A percentile compares a stretch with the other conserved stretches of the same genome.
Conservation (phyloP, 1,139 yeast species). For the Geotrichum siamense region DNA sequence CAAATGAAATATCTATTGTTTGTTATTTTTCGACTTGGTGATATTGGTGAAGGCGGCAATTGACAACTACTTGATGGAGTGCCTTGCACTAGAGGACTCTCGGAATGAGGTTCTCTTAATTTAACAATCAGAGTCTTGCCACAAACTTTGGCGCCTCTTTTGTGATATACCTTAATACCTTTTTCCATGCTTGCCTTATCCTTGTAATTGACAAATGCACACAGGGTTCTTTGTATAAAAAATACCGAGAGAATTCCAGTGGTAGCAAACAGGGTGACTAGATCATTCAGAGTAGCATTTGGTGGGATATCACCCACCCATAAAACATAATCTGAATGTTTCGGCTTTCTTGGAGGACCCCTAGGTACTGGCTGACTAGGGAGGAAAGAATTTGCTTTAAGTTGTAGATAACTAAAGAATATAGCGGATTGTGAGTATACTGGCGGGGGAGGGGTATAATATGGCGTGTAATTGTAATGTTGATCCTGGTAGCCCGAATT, state of each 20-base stretch:
- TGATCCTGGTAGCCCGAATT: no score
- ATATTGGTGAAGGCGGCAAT: neutral
- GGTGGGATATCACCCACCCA: conserved; percentile 41
- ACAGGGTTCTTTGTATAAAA: conserved; percentile 35
- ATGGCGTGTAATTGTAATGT: no score
- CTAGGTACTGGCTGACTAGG: conserved; percentile 21
- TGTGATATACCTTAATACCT: conserved; percentile 27
- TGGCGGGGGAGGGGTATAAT: conserved; percentile 12
- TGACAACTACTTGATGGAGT: neutral
- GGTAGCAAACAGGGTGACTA: conserved; percentile 35
- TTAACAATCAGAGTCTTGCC: conserved; percentile 34
- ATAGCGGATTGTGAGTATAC: conserved; percentile 17
- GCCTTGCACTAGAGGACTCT: neutral
- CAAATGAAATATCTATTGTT: conserved; percentile 35
- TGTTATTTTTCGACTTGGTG: neutral
- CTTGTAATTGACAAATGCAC: conserved; percentile 38
- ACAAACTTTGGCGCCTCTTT: conserved; percentile 29
- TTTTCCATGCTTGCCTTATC: conserved; percentile 30
- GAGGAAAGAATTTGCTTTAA: conserved; percentile 1
- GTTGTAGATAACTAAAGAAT: conserved; percentile 17
- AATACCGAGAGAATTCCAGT: conserved; percentile 35
- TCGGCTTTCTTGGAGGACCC: conserved; percentile 34
- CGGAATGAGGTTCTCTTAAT: conserved; percentile 6
- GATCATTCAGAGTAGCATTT: conserved; percentile 32
- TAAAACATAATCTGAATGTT: conserved; percentile 36